Conservation (phyloP, 305 asterid species). For the Fraxinus velutina region DNA sequence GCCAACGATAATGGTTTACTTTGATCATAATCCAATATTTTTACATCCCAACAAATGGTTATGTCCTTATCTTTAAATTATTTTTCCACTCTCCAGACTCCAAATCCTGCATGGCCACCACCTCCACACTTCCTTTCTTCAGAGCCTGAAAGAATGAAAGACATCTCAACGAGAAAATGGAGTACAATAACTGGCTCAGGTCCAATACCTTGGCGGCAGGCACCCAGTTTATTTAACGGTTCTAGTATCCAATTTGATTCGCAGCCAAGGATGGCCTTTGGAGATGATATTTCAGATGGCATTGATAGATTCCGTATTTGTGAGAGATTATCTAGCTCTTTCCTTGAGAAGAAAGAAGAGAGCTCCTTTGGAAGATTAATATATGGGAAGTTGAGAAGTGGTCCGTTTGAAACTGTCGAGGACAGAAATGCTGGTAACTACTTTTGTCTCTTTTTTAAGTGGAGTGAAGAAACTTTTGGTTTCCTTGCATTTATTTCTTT, state of each 20-base stretch:
- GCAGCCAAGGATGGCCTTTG: constrained; percentile 50
- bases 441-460: background rate
- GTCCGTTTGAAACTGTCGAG: constrained; percentile 40
- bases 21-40: background rate
- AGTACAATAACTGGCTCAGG: constrained; percentile 75
- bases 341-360: constrained; percentile 48
- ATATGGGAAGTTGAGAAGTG: constrained; percentile 48
- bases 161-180: constrained; percentile 56
- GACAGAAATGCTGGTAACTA: constrained; percentile 58
- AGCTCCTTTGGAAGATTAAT: constrained; percentile 41
- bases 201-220: constrained; percentile 79
- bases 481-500: constrained; percentile 1
- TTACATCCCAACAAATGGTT: constrained; percentile 10
- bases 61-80: constrained; percentile 8
- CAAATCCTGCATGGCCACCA: constrained; percentile 99
- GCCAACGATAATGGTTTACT: constrained; percentile 1
- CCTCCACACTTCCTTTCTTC: constrained; percentile 79
- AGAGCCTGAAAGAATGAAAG: constrained; percentile 77
- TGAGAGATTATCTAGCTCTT: constrained; percentile 44
- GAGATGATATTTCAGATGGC: constrained; percentile 44
- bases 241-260: constrained; percentile 45
- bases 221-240: constrained; percentile 59
- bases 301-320: constrained; percentile 34
- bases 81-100: constrained; percentile 51
- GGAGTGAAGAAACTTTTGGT: background rate